Percentiles rank a stretch among this genome's conserved stretches.
Conservation (phyloP, 1,284 basidiomycete genomes). For the Schizophyllum amplum region DNA sequence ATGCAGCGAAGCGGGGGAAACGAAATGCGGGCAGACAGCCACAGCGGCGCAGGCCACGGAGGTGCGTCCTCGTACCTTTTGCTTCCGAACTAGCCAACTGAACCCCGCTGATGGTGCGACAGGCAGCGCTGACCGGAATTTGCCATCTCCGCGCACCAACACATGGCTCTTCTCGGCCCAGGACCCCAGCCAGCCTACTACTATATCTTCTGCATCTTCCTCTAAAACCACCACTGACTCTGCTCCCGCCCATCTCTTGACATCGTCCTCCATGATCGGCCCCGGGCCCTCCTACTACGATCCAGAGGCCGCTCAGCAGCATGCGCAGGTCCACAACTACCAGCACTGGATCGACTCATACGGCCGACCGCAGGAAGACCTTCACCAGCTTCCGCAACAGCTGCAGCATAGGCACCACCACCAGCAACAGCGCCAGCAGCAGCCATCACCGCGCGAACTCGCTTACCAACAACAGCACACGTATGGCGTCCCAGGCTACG, state of each 20-base stretch:
- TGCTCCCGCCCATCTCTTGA: neutral
- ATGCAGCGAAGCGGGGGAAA: neutral
- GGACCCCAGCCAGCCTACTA: neutral
- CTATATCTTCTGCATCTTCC: neutral
- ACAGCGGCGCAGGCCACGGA: neutral
- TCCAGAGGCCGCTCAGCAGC: constrained; percentile 2
- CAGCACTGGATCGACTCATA: neutral
- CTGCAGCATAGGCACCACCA: neutral
- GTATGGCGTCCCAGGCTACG: neutral
- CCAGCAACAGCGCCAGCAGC: constrained; percentile 9
- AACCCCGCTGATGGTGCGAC: neutral
- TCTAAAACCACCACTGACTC: neutral
- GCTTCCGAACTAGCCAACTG: neutral
- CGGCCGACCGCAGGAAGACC: constrained; percentile 3
- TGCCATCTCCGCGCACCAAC: neutral
- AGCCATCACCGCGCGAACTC: constrained; percentile 7
- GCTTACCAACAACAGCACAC: neutral
- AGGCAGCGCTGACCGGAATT: neutral
- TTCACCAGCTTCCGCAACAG: neutral
- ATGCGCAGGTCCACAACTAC: neutral
- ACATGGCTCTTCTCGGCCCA: neutral
- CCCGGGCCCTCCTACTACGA: constrained; percentile 11
- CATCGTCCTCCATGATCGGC: constrained; percentile 6
- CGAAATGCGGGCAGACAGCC: neutral
- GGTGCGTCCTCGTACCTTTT: neutral